These are phyloP conservation scores for Canavalia gladiata DNA, from an alignment of 306 rosid species.

Conservation along the genomic window DNA sequence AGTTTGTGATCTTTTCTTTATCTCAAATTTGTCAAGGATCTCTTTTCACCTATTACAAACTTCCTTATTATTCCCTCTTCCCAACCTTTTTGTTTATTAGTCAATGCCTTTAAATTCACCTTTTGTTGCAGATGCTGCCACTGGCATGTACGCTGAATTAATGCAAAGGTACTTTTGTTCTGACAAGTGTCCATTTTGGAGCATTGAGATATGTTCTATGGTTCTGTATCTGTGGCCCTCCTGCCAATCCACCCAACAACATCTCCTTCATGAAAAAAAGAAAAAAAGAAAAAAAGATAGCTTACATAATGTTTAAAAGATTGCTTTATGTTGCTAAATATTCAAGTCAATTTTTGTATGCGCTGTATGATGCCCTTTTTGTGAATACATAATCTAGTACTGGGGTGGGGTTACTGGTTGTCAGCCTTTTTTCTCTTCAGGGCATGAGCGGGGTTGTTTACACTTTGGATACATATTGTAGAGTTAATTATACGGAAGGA, in stretches of 20 bases:
- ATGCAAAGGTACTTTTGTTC: slow-evolving; percentile 67
- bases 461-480: slow-evolving; percentile 3
- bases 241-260: not conserved
- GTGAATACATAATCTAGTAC: not conserved
- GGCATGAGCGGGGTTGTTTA: not conserved
- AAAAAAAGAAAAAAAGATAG: not conserved
- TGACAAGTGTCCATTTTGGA: slow-evolving; percentile 35
- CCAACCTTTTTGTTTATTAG: slow-evolving; percentile 18
- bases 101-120: slow-evolving; percentile 38
- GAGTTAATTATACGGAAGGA: slow-evolving; percentile 21
- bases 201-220: slow-evolving; percentile 16
- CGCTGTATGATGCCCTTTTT: not conserved
- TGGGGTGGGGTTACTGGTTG: not conserved
- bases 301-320: slow-evolving; percentile 17
- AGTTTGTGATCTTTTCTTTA: slow-evolving; percentile 4
- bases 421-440: not conserved
- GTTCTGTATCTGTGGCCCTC: not conserved
- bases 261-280: not conserved
- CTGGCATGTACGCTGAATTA: slow-evolving; percentile 86
- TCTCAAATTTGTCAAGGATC: not conserved
- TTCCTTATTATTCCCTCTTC: slow-evolving; percentile 36
- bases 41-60: slow-evolving; percentile 1
- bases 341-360: not conserved
- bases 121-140: slow-evolving; percentile 83
- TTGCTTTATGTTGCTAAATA: slow-evolving; percentile 1